Conservation (phyloP, 768 basidiomycete species). For the Chlorophyllum brunneum region DNA sequence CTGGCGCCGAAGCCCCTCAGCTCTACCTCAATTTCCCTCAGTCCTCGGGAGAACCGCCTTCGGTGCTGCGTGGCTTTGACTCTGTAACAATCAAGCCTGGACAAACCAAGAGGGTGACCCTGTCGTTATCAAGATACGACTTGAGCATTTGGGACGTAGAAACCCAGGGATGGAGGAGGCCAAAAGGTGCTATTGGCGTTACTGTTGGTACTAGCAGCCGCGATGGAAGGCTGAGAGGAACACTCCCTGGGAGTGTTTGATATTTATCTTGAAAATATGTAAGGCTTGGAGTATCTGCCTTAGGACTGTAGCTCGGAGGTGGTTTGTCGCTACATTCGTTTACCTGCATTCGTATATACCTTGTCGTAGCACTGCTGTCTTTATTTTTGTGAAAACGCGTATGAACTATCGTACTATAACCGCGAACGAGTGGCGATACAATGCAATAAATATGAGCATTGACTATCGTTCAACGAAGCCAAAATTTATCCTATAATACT, state of each 20-base stretch:
- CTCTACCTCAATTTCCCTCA: conserved; percentile 68
- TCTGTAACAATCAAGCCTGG: conserved; percentile 49
- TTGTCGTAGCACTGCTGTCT: no score
- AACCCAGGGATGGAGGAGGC: conserved; percentile 72
- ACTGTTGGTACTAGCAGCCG: conserved; percentile 69
- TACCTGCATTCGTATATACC: neutral
- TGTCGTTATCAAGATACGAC: conserved; percentile 66
- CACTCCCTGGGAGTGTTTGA: conserved; percentile 21
- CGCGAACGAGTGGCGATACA: neutral
- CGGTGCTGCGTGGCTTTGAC: conserved; percentile 67
- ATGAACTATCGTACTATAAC: neutral
- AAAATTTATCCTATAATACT: no score
- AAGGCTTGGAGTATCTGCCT: neutral
- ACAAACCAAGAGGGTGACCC: conserved; percentile 40
- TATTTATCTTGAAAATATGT: no score
- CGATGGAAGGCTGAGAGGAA: conserved; percentile 49
- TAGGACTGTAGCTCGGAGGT: no score
- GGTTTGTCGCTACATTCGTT: no score
- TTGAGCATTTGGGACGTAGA: conserved; percentile 74
- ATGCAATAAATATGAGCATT: neutral
- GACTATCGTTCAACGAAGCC: neutral
- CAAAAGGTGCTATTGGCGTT: conserved; percentile 57
- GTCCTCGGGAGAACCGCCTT: conserved; percentile 66
- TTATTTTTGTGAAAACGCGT: no score
- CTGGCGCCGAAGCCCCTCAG: conserved; percentile 68